Base-by-base conservation (phyloP, 139 green algal species). In the Micractinium conductrix region DNA sequence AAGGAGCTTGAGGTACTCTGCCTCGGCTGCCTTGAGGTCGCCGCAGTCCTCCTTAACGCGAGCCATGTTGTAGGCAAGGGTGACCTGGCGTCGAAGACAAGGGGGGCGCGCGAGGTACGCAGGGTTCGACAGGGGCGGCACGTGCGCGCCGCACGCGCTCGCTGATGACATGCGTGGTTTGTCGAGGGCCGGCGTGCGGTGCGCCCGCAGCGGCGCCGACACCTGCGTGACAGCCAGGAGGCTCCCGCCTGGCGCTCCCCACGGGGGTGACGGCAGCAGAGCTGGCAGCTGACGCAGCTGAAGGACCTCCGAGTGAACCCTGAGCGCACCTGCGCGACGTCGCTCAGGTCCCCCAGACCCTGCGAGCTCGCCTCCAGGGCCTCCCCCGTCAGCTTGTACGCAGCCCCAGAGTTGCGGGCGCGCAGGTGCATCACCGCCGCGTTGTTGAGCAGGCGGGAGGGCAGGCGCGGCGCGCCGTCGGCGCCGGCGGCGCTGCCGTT, bases 381-480 rank as follows among this genome's bases (percentile, higher is more conserved):
- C 63, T 92, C 87, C 40, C 88, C 60, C 80, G 95, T 87, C 37
- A 95, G 81, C 24, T 75, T 53, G 37, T 50, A 42, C 0, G 79
- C 68, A 14, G 82, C 63, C 9, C 50, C 58, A 21, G 90, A 43
- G 9, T 95, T 74, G 53, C 91, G 92, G 40, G 87, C 60, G 40
- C 90, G 81, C 63, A 95, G 62, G 45, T 92, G 55, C 53, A 97
- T 88, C 63, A 97, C 95, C 7, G 93, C 95, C 6, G 94, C 90
- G 85, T 98, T 98, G 89, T 98, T 98, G 17, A 97, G 91, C 78
- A 98, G 90, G 71, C 88, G 83, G 0, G 86, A 74, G 62, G 93
- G 90, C 5, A 93, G 65, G 24, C 74, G 79, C 44, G 40, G 7
- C 50, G 40, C 45, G 63, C 45, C 74, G 14, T 69, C 65, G n/a